Conservation (phyloP, 306 rosid genomes). For the Vigna reflexopilosa region DNA sequence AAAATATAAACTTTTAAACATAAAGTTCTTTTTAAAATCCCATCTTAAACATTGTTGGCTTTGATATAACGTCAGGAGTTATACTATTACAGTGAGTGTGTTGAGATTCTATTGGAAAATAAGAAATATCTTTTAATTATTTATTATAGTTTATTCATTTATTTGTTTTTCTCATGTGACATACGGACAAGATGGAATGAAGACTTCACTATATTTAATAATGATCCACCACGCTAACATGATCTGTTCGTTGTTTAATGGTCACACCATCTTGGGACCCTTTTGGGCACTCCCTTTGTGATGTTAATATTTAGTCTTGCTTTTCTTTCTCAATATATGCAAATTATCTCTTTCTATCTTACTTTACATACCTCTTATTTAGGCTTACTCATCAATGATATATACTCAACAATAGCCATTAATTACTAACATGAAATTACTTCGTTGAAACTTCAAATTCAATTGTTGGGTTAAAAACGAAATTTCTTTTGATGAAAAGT, state of each 20-base stretch:
- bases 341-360: background rate
- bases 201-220: conserved; percentile 28
- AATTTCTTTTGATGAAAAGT: too few relatives aligned
- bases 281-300: conserved; percentile 37
- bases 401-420: too few relatives aligned
- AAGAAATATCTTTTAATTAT: too few relatives aligned
- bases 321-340: conserved; percentile 13
- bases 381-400: background rate
- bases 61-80: too few relatives aligned
- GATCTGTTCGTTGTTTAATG: conserved; percentile 54
- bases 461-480: too few relatives aligned
- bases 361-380: background rate
- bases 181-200: conserved; percentile 60
- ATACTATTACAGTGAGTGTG: too few relatives aligned
- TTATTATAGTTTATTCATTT: background rate
- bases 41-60: too few relatives aligned
- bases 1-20: too few relatives aligned
- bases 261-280: conserved; percentile 52
- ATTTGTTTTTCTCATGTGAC: conserved; percentile 44
- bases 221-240: conserved; percentile 36
- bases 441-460: too few relatives aligned
- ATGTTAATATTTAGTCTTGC: conserved; percentile 30
- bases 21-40: too few relatives aligned
- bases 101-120: too few relatives aligned
- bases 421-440: too few relatives aligned